Base-by-base conservation (phyloP, 805 yeast species). In the Kuraishia molischiana region DNA sequence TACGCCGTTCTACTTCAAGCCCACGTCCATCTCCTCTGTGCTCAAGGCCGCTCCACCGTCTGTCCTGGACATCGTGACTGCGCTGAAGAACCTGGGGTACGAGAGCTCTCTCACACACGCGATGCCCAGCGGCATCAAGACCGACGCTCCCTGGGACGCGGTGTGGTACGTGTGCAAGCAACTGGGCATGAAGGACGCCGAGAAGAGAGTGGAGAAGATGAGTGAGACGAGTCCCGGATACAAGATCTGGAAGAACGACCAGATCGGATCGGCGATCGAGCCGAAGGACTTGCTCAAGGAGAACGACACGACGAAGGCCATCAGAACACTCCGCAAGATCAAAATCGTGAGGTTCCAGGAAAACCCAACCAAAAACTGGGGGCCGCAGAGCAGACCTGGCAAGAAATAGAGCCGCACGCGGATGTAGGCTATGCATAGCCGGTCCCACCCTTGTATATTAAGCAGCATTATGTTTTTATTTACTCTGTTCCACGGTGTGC, bases 351-450 rank as follows among this genome's bases (percentile, higher is more conserved):
- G 96, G 49, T 90, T 72, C 59, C 98, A 89, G 55, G 87, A 79
- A 52, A 90, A 89, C 52, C 99, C 99, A 13, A 73, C 86, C 1
- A 85, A 84, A 54, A 80, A 85, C 55, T 92, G 99, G 99, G 99
- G 99, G 1, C 99, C 97, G 28, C 85, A 83, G 62, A 77, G 95
- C 3, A 77, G 82, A 51, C 94, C 95, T 17, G 59, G 58, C 32
- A 53, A 35, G 21, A 37, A 32, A 28, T 40, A 34, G n/a, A n/a
- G n/a, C n/a, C n/a, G n/a, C n/a, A n/a, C n/a, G n/a, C n/a, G n/a
- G n/a, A n/a, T n/a, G n/a, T n/a, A n/a, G n/a, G n/a, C n/a, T n/a
- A n/a, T n/a, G n/a, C n/a, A n/a, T n/a, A n/a, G n/a, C n/a, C n/a
- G n/a, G n/a, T n/a, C n/a, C n/a, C n/a, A n/a, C n/a, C n/a, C n/a